Evolutionary conservation across 1,139 yeast genomes (phyloP), one percentile per base, ranked within the genome.

Genomic region (Suhomyces wounanorum): DNA sequence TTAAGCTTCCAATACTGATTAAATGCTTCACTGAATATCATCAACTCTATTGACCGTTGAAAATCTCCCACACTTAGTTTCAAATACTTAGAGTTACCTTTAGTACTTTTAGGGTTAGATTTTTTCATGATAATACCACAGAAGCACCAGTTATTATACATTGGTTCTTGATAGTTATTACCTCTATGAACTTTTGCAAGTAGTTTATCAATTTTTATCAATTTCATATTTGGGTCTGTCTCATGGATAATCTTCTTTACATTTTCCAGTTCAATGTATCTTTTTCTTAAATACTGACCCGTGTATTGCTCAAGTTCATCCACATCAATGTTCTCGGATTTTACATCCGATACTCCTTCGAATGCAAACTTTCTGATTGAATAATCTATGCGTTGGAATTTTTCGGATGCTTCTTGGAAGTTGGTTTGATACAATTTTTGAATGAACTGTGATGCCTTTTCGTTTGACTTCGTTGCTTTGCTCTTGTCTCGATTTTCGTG

Each of bases 61-160:
- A 91, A 84, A 63, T 88, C 89, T 0, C 96, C 89, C 2, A 94
- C 60, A 1, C 81, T 77, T 8, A 92, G 53, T 55, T 79, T 81
- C 59, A 89, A 72, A 60, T 75, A 92, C 59, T 84, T 88, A 28
- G 60, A 58, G 23, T 64, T 67, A 44, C 77, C 72, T 33, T 33
- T 33, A 4, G 37, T 33, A 7, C 18, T 33, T 33, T 33, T 33
- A 2, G 37, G 37, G 14, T 33, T 33, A 14, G 37, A 33, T 33
- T 33, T 33, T 17, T 33, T 33, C 8, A 8, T 33, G 5, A 33
- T 16, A 2, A 88, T 77, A 1, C 96, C 97, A 23, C 85, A 63
- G 9, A 87, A 78, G 21, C 87, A 84, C 87, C 89, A 91, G 61
- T 92, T 91, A 13, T 85, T 69, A 59, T 84, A 85, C 33, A 73